Base-by-base conservation (phyloP, 1,284 basidiomycete genomes). In the Heimioporus retisporus region DNA sequence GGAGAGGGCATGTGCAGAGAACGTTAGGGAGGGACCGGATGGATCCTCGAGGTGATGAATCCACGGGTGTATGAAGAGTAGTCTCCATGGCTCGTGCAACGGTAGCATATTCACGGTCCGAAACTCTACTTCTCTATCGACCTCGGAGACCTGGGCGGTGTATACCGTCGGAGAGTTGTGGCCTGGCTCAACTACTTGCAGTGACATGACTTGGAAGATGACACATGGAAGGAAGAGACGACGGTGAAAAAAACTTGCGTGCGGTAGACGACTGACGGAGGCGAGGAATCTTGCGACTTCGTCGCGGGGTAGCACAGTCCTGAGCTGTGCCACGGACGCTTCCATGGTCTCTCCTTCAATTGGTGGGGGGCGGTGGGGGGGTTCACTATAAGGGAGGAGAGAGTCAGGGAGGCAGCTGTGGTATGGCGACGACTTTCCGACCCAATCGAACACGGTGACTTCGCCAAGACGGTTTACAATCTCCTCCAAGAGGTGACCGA, bases 381-480 rank as follows among this genome's bases (percentile, higher is more conserved):
- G 18, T 13, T 57, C 25, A 14, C n/a, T 44, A 31, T 71, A 71
- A 6, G 68, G 63, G 4, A 56, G 35, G 21, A 72, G 62, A 43
- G 56, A 51, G 13, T 25, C 28, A 0, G 69, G 69, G 40, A 68
- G 67, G 21, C 65, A 65, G 44, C 61, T 71, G 35, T 71, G 70
- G 55, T 72, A 71, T 25, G n/a, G 14, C 1, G 71, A 72, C 8
- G 71, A 56, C 28, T 50, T 59, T 16, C 71, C 69, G 3, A 51
- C 43, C 71, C 71, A 72, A 18, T 60, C 63, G 31, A 72, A 64
- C 15, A 71, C 68, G 0, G 64, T 71, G 13, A 72, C 69, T 10
- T 64, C 71, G 4, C 68, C 63, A 5, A 53, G 58, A 44, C 68
- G 72, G 16, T 56, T 44, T 19, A 72, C 60, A 16, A 68, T 68